A percentile compares a stretch with the other conserved stretches of the same genome.
These are phyloP conservation scores for Mercurialis annua DNA, from an alignment of 345 rosid species.

Conservation along the genomic window DNA sequence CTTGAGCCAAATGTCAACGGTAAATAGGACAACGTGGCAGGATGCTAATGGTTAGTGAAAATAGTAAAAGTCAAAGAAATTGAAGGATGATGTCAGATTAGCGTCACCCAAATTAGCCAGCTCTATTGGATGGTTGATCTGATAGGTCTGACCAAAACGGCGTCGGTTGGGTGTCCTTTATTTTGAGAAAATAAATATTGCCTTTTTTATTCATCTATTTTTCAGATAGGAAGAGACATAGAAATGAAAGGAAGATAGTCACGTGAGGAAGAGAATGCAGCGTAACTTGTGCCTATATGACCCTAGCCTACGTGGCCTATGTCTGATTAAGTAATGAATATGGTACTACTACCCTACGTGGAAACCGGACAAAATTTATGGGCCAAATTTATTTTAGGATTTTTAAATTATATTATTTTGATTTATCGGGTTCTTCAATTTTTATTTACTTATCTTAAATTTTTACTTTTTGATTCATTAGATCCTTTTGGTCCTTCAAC, in stretches of 20 bases:
- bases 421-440: too few species aligned
- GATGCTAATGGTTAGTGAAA: neutral
- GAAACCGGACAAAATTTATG: too few species aligned
- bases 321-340: neutral
- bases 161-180: neutral
- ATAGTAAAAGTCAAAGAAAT: neutral
- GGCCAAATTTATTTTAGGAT: too few species aligned
- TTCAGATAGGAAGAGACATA: too few species aligned
- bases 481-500: too few species aligned
- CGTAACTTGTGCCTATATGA: conserved; percentile 33
- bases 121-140: too few species aligned
- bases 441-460: too few species aligned
- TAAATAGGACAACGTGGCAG: neutral
- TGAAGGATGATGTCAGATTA: conserved; percentile 9
- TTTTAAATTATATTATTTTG: too few species aligned
- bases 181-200: too few species aligned
- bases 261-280: conserved; percentile 28
- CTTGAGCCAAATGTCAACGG: neutral
- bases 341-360: too few species aligned
- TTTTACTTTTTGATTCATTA: too few species aligned
- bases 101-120: neutral
- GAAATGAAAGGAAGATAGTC: neutral
- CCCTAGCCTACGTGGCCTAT: conserved; percentile 20
- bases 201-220: too few species aligned
- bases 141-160: neutral